These are phyloP conservation scores for Solanum hybrid DNA, from an alignment of 305 asterid genomes.

Conservation along the genomic window DNA sequence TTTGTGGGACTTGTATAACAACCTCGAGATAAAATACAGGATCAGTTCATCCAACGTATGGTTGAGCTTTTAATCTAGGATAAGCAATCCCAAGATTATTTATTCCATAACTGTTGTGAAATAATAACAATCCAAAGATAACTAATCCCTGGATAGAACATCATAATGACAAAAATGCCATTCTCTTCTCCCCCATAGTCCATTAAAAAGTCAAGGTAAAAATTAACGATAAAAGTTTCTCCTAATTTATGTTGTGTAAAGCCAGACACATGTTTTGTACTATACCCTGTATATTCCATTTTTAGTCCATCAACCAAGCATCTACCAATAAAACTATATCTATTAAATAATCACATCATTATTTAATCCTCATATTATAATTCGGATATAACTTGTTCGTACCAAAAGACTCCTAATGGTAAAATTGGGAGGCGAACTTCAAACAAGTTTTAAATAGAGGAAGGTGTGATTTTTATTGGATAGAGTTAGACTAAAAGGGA, in stretches of 20 bases:
- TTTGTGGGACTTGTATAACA: neutral
- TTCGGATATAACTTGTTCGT: neutral
- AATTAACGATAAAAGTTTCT: neutral
- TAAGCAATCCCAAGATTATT: neutral
- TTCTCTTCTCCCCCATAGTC: neutral
- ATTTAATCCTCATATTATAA: neutral
- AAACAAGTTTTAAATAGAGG: neutral
- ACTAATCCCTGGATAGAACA: neutral
- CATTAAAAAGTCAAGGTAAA: neutral
- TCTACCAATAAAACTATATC: neutral
- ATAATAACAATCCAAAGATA: neutral
- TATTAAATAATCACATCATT: neutral
- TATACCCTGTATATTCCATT: neutral
- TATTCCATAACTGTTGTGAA: neutral
- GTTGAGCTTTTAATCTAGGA: neutral
- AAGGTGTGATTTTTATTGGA: neutral
- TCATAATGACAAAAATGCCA: neutral
- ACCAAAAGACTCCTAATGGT: neutral
- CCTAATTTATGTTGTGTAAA: neutral
- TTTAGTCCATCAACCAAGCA: neutral
- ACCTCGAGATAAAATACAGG: neutral
- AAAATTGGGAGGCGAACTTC: neutral
- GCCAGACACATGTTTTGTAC: neutral
- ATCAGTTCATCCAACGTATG: neutral
- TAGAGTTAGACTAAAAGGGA: neutral